These are phyloP conservation scores for Schizochytrium sp. DNA, from an alignment of 108 stramenopile genomes.

Conservation along the genomic window DNA sequence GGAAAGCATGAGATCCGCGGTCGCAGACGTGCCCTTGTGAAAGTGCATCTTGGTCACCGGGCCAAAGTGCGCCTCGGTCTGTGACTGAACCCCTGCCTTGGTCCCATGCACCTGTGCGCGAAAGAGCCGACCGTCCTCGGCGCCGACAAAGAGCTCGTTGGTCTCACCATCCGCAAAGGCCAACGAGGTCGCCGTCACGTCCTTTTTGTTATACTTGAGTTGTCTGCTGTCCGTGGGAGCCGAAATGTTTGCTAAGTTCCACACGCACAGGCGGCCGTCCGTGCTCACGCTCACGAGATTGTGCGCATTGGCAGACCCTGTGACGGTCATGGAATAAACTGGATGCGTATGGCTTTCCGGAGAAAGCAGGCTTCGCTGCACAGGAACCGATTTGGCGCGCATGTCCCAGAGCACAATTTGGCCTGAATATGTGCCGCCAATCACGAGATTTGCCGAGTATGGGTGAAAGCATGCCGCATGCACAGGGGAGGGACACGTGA, in stretches of 20 bases:
- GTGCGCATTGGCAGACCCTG: not conserved
- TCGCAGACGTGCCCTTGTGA: not conserved
- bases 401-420: constrained; percentile 33
- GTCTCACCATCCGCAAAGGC: not conserved
- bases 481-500: constrained; percentile 7
- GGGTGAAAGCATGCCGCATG: constrained; percentile 23
- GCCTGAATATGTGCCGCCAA: constrained; percentile 33
- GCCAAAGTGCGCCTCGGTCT: constrained; percentile 20
- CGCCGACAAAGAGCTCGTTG: not conserved
- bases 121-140: constrained; percentile 3
- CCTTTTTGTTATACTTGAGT: not conserved
- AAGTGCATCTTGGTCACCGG: constrained; percentile 12
- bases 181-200: not conserved
- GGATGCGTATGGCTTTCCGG: constrained; percentile 20
- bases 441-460: constrained; percentile 19
- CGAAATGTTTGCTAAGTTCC: not conserved
- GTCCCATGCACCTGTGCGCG: not conserved
- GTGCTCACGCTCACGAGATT: constrained; percentile 1
- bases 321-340: constrained; percentile 19
- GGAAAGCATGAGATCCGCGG: constrained; percentile 8
- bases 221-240: not conserved
- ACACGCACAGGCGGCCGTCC: constrained; percentile 24
- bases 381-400: constrained; percentile 16
- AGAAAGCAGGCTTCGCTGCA: constrained; percentile 21
- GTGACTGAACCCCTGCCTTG: not conserved